phyloP scores from a whole-genome alignment of 805 yeast genomes.

The Phaffomyces thermotolerans region DNA sequence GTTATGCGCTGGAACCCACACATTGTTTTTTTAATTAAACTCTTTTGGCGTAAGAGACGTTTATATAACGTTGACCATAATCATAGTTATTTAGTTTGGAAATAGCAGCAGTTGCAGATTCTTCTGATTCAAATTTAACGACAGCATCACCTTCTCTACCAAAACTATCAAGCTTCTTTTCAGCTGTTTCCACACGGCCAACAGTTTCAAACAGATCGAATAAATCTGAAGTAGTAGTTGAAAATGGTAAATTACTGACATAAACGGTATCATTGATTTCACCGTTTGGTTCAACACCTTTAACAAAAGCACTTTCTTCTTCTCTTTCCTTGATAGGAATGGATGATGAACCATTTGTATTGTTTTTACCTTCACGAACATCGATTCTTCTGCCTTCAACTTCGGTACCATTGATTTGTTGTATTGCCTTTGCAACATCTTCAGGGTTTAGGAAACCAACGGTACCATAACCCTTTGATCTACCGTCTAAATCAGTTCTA shows the following conservation, averaged over 20 bases:
- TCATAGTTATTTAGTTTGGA: conserved; percentile 67
- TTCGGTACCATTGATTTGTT: conserved; percentile 57
- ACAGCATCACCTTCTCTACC: conserved; percentile 87
- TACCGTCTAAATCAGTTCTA: conserved; percentile 55
- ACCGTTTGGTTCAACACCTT: conserved; percentile 57
- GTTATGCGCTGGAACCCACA: neutral
- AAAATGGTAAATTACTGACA: conserved; percentile 79
- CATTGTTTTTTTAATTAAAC: neutral
- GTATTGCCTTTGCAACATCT: conserved; percentile 68
- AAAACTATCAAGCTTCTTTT: conserved; percentile 51
- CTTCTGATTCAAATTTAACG: conserved; percentile 61
- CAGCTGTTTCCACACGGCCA: conserved; percentile 71
- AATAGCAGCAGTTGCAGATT: conserved; percentile 69
- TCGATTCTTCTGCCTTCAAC: conserved; percentile 73
- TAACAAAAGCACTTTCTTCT: conserved; percentile 45
- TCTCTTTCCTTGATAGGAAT: neutral
- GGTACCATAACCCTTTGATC: conserved; percentile 82
- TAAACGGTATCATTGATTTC: conserved; percentile 53
- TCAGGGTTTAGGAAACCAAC: conserved; percentile 61
- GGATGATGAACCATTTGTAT: neutral
- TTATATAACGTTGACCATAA: conserved; percentile 75
- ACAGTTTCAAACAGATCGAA: conserved; percentile 80
- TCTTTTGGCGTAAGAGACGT: conserved; percentile 53
- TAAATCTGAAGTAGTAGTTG: conserved; percentile 81
- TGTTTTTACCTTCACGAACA: conserved; percentile 63